Evolutionary conservation across 1,139 yeast genomes (phyloP).

Genomic region (Yamadazyma siamensis): DNA sequence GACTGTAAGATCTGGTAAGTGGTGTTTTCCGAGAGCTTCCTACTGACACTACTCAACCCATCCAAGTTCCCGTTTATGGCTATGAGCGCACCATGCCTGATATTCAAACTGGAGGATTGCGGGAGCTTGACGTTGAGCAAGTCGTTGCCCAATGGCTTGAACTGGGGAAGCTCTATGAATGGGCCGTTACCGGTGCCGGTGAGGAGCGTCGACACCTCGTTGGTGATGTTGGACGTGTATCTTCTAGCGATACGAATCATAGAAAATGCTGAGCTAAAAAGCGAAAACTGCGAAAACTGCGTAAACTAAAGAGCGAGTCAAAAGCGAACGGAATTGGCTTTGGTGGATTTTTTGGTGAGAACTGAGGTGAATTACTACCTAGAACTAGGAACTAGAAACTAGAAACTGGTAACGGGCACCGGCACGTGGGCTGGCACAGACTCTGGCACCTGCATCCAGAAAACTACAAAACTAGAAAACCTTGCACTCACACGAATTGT

Average conservation of each 20-base stretch:
- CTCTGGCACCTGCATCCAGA: conserved; percentile 1
- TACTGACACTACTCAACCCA: conserved; percentile 14
- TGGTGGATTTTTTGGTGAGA: no score
- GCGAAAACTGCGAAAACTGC: background rate
- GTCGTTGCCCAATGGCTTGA: conserved; percentile 29
- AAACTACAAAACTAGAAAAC: no score
- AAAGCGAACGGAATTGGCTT: no score
- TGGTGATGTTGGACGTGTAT: conserved; percentile 6
- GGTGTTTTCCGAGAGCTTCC: conserved; percentile 15
- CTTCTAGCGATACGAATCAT: conserved; percentile 1
- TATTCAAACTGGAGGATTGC: conserved; percentile 27
- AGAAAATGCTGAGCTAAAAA: background rate
- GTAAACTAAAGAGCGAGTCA: no score
- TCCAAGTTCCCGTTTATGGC: conserved; percentile 34
- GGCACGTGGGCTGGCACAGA: background rate
- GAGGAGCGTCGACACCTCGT: conserved; percentile 15
- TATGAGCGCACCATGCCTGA: conserved; percentile 29
- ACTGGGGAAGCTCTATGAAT: conserved; percentile 34
- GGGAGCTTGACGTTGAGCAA: conserved; percentile 37
- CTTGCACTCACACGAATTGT: no score
- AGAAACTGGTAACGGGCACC: background rate
- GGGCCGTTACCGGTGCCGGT: conserved; percentile 39
- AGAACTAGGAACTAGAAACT: background rate
- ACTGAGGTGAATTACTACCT: background rate
- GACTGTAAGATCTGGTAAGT: conserved; percentile 26